Evolutionary conservation across 1,284 basidiomycete species (phyloP), one percentile per base, ranked within the genome.

Genomic region (Heterobasidion irregulare): DNA sequence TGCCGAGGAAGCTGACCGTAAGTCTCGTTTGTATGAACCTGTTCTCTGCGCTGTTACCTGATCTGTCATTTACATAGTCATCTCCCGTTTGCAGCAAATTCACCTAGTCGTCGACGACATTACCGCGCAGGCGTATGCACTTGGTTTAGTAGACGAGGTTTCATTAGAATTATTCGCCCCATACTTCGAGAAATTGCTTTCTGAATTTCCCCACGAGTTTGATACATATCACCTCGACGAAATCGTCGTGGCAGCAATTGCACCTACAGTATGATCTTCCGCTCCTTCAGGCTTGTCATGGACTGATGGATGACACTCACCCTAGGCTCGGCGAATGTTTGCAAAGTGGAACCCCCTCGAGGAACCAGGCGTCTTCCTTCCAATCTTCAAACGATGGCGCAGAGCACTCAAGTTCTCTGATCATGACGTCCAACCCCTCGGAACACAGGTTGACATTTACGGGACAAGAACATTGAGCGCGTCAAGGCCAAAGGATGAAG

Each of bases 211-310:
- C 2, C 71, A 74, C 13, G 95, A 98, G 65, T 95, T 94, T 63
- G 84, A 88, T 47, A 77, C 73, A 60, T 87, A 94, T 66, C 75
- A 78, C 9, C 71, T 98, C 26, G 97, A 99, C 64, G 95, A 98
- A 65, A 83, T 98, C 13, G 82, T 97, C 0, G 90, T 99, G 0
- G 94, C 88, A 43, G 92, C 94, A 1, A 86, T 98, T 54, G 81
- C 87, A 6, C 93, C 94, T 0, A 71, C 84, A 5, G 84, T 86
- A 61, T 63, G 82, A 41, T 54, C 38, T 16, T 53, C 18, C n/a
- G 35, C 7, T 32, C 15, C 34, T n/a, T 52, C 36, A n/a, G 19
- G 0, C 9, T n/a, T 2, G 8, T 15, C 15, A 34, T 34, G 46
- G 50, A 56, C 46, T 63, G 19, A 59, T 26, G 26, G 26, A 26